Base-by-base conservation (phyloP, 2,329 filamentous ascomycete species). In the Thelonectria discophora region DNA sequence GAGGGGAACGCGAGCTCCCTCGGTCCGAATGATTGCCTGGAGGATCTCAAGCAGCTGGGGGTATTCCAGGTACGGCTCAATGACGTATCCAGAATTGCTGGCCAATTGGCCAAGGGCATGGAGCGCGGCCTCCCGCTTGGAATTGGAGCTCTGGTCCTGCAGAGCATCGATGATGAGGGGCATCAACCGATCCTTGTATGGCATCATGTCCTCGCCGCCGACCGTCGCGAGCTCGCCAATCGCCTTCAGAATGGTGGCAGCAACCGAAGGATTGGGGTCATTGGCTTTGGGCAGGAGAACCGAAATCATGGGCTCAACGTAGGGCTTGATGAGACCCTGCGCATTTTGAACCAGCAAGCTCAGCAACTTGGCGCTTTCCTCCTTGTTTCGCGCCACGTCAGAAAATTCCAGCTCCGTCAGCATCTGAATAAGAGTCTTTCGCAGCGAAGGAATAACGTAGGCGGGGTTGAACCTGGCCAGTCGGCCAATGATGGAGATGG, bases 71-170 rank as follows among this genome's bases (percentile, higher is more conserved):
- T 99, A 99, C 0, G 96, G 96, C 58, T 94, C 89, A 62, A 99
- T 98, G 54, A 99, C 96, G 78, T 99, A 99, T 69, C 96, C 95
- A 12, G 94, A 95, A 77, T 97, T 98, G 73, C 93, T 97, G 6
- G 95, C 93, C 56, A 99, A 81, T 74, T 98, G 94, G 18, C 94
- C 94, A 1, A 99, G 84, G 0, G 95, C 95, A 67, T 92, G 91
- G 32, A 99, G 82, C 3, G 95, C 94, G 6, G 96, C 92, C 76
- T 97, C 94, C 57, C 95, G 89, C 78, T 98, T 98, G 47, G 88
- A 84, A 48, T 92, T 90, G 3, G 94, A 97, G 67, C 93, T 93
- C 70, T 98, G 90, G 74, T 99, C 95, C 76, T 99, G 94, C 54
- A 99, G 82, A 27, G 94, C 94, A 63, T 95, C 91, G 61, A 99